Evolutionary conservation across 495 filamentous ascomycete genomes (phyloP).

Genomic region (Aspergillus asperescens): DNA sequence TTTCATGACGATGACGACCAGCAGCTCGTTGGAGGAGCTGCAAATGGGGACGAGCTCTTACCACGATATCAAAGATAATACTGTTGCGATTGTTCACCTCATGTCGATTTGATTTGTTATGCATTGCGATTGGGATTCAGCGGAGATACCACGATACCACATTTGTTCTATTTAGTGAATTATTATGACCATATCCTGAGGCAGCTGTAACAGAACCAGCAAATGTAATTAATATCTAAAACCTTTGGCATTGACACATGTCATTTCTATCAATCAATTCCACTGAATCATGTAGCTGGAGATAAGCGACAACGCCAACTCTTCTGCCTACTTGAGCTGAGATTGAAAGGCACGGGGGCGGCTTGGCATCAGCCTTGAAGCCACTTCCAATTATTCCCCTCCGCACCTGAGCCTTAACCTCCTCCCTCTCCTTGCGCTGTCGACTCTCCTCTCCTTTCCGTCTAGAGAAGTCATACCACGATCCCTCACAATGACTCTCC

Average conservation of each 20-base stretch:
- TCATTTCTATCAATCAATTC: too few species aligned
- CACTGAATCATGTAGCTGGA: background rate
- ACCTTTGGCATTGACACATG: too few species aligned
- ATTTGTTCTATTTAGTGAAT: conserved; percentile 13
- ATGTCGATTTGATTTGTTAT: conserved; percentile 11
- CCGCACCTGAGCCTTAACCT: background rate
- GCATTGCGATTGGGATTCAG: conserved; percentile 22
- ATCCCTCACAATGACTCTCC: conserved; percentile 33
- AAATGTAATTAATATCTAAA: background rate
- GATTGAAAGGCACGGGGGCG: conserved; percentile 5
- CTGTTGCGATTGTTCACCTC: background rate
- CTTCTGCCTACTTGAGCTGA: background rate
- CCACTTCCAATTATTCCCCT: conserved; percentile 8
- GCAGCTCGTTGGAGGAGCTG: conserved; percentile 34
- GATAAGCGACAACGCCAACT: background rate
- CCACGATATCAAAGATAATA: conserved; percentile 44
- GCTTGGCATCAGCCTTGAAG: conserved; percentile 7
- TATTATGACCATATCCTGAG: conserved; percentile 3
- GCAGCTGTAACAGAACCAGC: background rate
- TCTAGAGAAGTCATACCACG: background rate
- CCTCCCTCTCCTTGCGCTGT: background rate
- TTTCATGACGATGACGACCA: conserved; percentile 60
- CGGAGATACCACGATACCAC: conserved; percentile 29
- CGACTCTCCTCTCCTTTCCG: background rate
- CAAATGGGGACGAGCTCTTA: conserved; percentile 43